Evolutionary conservation across 2,329 filamentous ascomycete species (phyloP), one percentile per base, ranked within the genome.

Genomic region (Claviceps arundinis): DNA sequence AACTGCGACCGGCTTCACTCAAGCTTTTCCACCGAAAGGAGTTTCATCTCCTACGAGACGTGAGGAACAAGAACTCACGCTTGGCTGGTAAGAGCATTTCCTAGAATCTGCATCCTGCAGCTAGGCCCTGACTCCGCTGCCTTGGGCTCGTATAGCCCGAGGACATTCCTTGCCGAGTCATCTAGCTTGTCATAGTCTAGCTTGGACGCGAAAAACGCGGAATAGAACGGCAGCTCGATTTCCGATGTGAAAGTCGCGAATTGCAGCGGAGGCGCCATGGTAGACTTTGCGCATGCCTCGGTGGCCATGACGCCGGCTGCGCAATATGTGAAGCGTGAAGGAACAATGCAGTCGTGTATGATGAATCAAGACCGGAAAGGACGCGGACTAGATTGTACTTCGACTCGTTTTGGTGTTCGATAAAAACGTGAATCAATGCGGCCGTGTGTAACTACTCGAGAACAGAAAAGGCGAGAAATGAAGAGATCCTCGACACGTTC

Each of bases 171-270:
- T 24, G 89, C 87, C 9, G 90, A 95, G 68, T 95, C 91, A 71
- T 96, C 87, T 50, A 98, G 87, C 70, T 90, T 95, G 72, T 96
- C 93, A 77, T 95, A 85, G 67, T 97, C 89, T 65, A 98, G 89
- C 71, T 98, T 98, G 58, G 85, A 86, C 5, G 85, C 82, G 54
- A 94, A 93, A n/a, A 98, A 80, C 5, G 89, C 84, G 46, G 87
- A 85, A 66, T 96, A 98, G 70, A 98, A 98, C 45, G 89, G 88
- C 44, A 97, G 77, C 66, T 98, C 93, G 64, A 97, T 89, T 70
- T 96, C 89, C 48, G 91, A 95, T 42, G 84, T 81, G 74, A 95
- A 97, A 1, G 91, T 85, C 55, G 89, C 88, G 69, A 90, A 98
- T 72, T 79, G 77, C 50, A 81, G 67, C 22, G 68, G 67, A 34